phyloP scores from a whole-genome alignment of 352 stramenopile species.

The Pilasporangium apinafurcum region DNA sequence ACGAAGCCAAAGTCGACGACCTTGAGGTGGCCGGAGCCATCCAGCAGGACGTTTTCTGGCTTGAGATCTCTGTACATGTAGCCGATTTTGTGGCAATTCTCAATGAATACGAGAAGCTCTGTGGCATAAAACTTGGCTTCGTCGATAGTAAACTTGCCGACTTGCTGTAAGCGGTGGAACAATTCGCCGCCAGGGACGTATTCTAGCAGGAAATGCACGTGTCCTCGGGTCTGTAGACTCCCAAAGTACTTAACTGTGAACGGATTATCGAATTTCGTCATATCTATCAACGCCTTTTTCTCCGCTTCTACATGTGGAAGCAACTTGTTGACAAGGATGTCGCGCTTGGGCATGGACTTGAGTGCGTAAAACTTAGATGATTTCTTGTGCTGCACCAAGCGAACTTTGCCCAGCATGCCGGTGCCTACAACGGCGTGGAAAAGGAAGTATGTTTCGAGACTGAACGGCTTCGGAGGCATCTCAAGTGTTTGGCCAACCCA shows the following conservation, averaged over 20 bases:
- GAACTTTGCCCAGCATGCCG: constrained; percentile 68
- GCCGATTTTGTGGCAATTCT: constrained; percentile 34
- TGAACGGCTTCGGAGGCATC: constrained; percentile 48
- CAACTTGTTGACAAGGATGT: constrained; percentile 55
- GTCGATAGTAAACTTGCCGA: constrained; percentile 48
- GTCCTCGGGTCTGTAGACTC: constrained; percentile 44
- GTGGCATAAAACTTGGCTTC: constrained; percentile 78
- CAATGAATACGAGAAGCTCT: constrained; percentile 56
- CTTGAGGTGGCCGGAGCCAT: constrained; percentile 52
- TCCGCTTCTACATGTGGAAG: constrained; percentile 46
- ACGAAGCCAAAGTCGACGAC: constrained; percentile 71
- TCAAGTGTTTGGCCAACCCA: constrained; percentile 54
- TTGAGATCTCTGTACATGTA: constrained; percentile 89
- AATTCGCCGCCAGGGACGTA: constrained; percentile 64
- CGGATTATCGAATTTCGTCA: constrained; percentile 31
- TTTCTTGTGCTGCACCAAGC: constrained; percentile 51
- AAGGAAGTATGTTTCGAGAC: constrained; percentile 48
- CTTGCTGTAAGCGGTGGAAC: constrained; percentile 42
- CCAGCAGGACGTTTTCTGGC: constrained; percentile 88
- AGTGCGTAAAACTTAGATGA: constrained; percentile 57
- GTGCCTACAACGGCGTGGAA: constrained; percentile 54
- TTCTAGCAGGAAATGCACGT: constrained; percentile 69
- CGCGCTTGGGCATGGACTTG: constrained; percentile 71
- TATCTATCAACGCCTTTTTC: constrained; percentile 30
- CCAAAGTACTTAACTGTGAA: constrained; percentile 58